Conservation (phyloP, 2,329 filamentous ascomycete species). For the Microcyclospora tardicrescens region DNA sequence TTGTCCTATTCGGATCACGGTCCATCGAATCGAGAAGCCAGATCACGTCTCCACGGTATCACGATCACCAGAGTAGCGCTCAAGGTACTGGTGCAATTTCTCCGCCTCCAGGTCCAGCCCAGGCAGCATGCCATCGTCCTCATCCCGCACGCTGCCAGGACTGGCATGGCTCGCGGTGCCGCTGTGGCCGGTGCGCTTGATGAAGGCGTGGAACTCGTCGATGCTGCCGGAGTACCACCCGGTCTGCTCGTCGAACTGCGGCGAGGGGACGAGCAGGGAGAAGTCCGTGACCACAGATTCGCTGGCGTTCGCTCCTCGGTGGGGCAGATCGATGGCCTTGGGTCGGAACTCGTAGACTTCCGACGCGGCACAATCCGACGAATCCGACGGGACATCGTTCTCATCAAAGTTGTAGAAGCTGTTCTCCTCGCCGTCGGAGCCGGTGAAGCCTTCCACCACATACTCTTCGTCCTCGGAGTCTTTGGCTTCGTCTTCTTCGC, state of each 20-base stretch:
- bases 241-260: slow-evolving; percentile 14
- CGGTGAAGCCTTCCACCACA: slow-evolving; percentile 10
- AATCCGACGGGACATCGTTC: slow-evolving; percentile 11
- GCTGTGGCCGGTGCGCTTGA: slow-evolving; percentile 1
- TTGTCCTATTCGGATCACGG: too few relatives aligned
- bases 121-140: too few relatives aligned
- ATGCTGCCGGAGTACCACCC: slow-evolving; percentile 21
- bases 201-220: slow-evolving; percentile 13
- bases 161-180: neutral
- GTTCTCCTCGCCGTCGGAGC: slow-evolving; percentile 16
- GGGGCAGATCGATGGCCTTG: slow-evolving; percentile 2
- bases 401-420: slow-evolving; percentile 17
- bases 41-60: too few relatives aligned
- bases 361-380: slow-evolving; percentile 7
- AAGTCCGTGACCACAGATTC: neutral
- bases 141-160: neutral
- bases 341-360: slow-evolving; percentile 15
- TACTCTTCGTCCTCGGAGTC: slow-evolving; percentile 5
- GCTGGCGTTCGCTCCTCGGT: slow-evolving; percentile 5
- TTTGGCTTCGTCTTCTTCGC: slow-evolving; percentile 11
- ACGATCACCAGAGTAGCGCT: too few relatives aligned
- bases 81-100: too few relatives aligned
- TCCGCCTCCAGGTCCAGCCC: too few relatives aligned
- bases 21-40: too few relatives aligned
- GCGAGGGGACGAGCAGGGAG: neutral